Evolutionary conservation across 108 stramenopile genomes (phyloP).

Genomic region (Parietichytrium sp.): DNA sequence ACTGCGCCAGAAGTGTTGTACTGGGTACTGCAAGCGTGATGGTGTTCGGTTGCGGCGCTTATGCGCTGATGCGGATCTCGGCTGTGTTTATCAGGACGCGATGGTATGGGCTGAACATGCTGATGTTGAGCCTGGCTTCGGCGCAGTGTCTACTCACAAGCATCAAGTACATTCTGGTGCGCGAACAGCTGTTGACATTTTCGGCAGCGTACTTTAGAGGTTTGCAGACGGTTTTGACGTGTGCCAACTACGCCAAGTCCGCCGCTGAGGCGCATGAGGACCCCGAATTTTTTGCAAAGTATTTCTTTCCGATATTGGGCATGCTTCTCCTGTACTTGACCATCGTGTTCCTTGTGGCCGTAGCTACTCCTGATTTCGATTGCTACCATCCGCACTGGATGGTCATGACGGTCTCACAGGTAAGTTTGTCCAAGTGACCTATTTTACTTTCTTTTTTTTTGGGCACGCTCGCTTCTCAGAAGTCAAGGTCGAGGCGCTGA

Average conservation of each 20-base stretch:
- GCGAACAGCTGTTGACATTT: neutral
- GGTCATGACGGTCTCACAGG: constrained; percentile 32
- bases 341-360: constrained; percentile 17
- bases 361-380: neutral
- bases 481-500: no score
- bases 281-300: neutral
- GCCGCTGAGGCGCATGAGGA: constrained; percentile 3
- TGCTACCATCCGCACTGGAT: constrained; percentile 32
- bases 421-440: no score
- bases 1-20: neutral
- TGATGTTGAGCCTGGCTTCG: neutral
- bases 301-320: neutral
- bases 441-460: no score
- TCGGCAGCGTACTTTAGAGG: constrained; percentile 1
- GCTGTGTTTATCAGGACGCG: neutral
- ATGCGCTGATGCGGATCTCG: neutral
- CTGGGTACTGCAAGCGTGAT: constrained; percentile 18
- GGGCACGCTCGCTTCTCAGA: no score
- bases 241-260: constrained; percentile 18
- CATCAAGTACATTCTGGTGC: neutral
- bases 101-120: neutral
- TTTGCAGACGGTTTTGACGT: neutral
- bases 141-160: neutral
- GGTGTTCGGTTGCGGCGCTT: neutral
- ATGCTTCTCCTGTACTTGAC: neutral